Conservation (phyloP, 2,329 filamentous ascomycete genomes). For the Botrytis paeoniae region DNA sequence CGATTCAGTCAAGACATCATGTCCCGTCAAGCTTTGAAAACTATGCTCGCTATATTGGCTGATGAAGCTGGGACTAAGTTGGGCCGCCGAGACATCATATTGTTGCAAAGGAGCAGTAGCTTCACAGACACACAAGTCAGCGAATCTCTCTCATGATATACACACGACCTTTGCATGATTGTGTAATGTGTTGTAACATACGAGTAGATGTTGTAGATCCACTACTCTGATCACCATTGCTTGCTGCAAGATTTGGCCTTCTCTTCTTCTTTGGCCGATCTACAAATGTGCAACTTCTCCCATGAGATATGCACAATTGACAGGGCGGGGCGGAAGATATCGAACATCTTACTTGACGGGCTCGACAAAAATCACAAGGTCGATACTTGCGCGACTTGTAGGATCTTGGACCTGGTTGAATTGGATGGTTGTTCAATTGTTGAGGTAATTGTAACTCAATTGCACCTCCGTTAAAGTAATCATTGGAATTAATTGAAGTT, state of each 20-base stretch:
- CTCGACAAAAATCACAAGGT: conserved; percentile 43
- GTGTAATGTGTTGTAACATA: conserved; percentile 19
- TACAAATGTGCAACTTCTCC: conserved; percentile 45
- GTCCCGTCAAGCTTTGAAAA: conserved; percentile 31
- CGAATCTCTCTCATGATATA: background rate
- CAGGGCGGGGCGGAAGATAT: conserved; percentile 44
- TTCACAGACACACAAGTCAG: conserved; percentile 24
- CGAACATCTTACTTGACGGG: conserved; percentile 37
- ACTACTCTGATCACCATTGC: conserved; percentile 27
- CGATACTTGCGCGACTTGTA: conserved; percentile 39
- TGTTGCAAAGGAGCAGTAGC: conserved; percentile 29
- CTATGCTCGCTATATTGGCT: conserved; percentile 33
- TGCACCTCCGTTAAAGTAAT: background rate
- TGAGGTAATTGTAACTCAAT: conserved; percentile 12
- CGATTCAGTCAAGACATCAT: conserved; percentile 26
- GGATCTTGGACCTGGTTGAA: conserved; percentile 35
- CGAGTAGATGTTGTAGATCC: conserved; percentile 25
- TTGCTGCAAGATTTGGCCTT: conserved; percentile 29
- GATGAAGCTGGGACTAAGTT: conserved; percentile 35
- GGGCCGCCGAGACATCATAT: conserved; percentile 27
- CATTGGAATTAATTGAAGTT: background rate
- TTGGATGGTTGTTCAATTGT: conserved; percentile 27
- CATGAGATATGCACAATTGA: conserved; percentile 43
- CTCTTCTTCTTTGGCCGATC: conserved; percentile 40
- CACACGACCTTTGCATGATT: background rate